Base-by-base conservation (phyloP, 345 rosid species). In the Gossypium turneri region DNA sequence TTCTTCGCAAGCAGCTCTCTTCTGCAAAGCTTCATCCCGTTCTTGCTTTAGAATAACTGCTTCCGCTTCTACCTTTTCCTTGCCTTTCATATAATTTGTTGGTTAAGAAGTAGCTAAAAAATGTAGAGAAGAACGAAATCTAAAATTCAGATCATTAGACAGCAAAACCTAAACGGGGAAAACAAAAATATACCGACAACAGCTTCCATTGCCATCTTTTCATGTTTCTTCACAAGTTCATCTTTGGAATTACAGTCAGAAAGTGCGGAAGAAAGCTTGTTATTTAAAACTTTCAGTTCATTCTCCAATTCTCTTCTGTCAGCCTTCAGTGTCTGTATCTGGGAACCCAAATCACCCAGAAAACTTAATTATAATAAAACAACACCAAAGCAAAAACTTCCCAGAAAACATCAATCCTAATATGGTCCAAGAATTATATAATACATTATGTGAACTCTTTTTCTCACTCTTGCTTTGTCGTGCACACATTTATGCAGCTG, bases 41-140 rank as follows among this genome's bases (percentile, higher is more conserved):
- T 88, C 88, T 75, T 81, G 69, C 85, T 84, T 89, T 59, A 91
- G 85, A 76, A 87, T 79, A 57, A 51, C 80, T 53, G 76, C 82
- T 82, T 86, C 90, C 38, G 84, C 85, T 82, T 91, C 91, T 8
- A 87, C 83, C 86, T 85, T 85, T 83, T 86, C 90, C 88, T 84
- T 81, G 22, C 85, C 98, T 95, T 34, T 70, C 61, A 74, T 27
- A 60, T 57, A 72, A 71, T 67, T 72, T 61, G 78, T 58, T 51
- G 57, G 67, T 59, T 38, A 64, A 66, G 51, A 55, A 51, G 4
- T 3, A 44, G 52, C 66, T 47, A 74, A 70, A 67, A 47, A n/a
- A 17, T 24, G 50, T 4, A 7, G 25, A 38, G 15, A 57, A 71
- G 8, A 47, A 25, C 27, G 12, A 24, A 55, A 68, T 51, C 63